Evolutionary conservation across 306 rosid genomes (phyloP).

Genomic region (Trifolium fragiferum): DNA sequence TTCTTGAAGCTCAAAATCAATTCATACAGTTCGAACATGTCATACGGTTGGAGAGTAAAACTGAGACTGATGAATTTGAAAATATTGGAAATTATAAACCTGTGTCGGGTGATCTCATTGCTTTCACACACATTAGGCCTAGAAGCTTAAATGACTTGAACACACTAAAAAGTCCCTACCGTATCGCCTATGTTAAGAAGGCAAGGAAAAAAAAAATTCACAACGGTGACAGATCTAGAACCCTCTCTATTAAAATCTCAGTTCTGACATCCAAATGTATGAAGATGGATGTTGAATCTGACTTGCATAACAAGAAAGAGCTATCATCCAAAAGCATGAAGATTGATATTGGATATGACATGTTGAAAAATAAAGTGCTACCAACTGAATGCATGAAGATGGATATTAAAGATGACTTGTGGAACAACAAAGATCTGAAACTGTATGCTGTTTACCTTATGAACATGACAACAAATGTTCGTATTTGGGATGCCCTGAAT

Average conservation of each 20-base stretch:
- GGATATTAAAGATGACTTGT: not conserved
- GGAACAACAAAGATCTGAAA: not conserved
- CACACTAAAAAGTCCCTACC: constrained; percentile 19
- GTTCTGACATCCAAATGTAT: not conserved
- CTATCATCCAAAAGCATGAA: constrained; percentile 10
- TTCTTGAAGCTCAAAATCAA: not conserved
- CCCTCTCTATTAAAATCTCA: not conserved
- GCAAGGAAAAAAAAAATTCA: not conserved
- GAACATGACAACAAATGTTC: constrained; percentile 39
- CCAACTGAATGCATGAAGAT: constrained; percentile 1
- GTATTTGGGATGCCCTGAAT: constrained; percentile 39
- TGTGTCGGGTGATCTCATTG: constrained; percentile 51
- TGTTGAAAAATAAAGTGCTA: not conserved
- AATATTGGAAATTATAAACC: constrained; percentile 39
- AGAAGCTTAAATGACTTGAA: constrained; percentile 42
- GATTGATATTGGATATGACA: not conserved
- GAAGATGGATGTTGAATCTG: not conserved
- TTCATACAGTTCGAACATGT: not conserved
- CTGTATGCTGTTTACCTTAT: constrained; percentile 35
- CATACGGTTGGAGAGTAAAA: not conserved
- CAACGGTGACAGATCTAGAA: too few relatives aligned
- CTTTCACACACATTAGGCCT: constrained; percentile 47
- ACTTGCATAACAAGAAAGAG: not conserved
- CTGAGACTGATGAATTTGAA: not conserved
- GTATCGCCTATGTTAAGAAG: constrained; percentile 39